Evolutionary conservation across 208 protist genomes (phyloP).

Genomic region (Leishmania major): DNA sequence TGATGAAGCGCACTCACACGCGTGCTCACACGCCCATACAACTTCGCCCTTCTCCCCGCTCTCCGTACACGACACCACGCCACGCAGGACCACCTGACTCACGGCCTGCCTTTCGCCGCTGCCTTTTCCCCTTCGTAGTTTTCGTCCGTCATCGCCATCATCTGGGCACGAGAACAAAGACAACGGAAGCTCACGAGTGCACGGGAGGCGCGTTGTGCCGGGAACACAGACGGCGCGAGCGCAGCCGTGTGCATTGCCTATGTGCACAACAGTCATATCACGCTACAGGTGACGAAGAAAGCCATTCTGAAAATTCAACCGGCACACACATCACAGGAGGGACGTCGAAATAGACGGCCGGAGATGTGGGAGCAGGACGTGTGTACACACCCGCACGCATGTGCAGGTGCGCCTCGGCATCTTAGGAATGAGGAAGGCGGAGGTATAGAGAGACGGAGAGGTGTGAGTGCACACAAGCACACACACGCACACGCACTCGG

Average conservation of each 20-base stretch:
- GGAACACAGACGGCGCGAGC: neutral
- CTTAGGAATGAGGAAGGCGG: neutral
- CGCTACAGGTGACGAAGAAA: neutral
- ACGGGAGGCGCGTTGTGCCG: neutral
- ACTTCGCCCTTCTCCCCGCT: neutral
- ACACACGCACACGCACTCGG: neutral
- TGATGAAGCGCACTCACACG: neutral
- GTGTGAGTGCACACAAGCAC: neutral
- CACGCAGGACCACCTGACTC: neutral
- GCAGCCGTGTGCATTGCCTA: neutral
- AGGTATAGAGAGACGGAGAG: neutral
- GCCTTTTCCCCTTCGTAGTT: neutral
- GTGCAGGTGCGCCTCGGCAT: neutral
- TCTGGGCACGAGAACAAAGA: neutral
- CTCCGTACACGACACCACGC: neutral
- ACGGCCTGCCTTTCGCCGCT: neutral
- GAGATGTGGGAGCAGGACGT: neutral
- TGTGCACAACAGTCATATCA: no score
- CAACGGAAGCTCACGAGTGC: no score
- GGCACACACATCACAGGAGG: neutral
- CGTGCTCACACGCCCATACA: neutral
- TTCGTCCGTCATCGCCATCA: neutral
- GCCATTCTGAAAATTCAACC: no score
- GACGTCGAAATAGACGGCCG: neutral
- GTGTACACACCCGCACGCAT: neutral